These are phyloP conservation scores for Ophiostoma ips DNA, from an alignment of 2,329 filamentous ascomycete species.

Conservation along the genomic window DNA sequence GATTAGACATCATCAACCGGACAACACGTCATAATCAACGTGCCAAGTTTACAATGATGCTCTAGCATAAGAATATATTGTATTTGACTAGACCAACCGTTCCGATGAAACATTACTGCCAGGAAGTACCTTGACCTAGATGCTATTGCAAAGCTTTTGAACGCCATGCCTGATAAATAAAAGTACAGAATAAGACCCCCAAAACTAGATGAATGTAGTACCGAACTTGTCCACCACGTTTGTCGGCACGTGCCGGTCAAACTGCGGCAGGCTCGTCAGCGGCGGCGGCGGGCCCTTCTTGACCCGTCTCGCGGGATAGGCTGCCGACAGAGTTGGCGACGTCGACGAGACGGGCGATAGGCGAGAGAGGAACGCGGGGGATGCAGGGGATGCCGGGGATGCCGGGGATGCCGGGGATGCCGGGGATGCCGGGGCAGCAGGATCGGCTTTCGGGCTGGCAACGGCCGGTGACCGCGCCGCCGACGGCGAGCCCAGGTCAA, in stretches of 20 bases:
- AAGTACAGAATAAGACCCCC: neutral
- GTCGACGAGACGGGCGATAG: neutral
- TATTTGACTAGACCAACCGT: no score
- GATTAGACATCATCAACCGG: neutral
- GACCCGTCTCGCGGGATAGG: neutral
- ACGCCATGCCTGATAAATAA: no score
- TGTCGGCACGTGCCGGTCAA: constrained; percentile 13
- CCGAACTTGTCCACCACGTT: constrained; percentile 22
- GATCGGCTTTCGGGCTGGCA: no score
- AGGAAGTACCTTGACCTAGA: no score
- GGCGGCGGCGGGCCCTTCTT: neutral
- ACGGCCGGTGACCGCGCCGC: neutral
- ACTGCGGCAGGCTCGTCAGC: constrained; percentile 1
- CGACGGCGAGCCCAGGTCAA: constrained; percentile 1
- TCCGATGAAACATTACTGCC: neutral
- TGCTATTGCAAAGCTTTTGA: no score
- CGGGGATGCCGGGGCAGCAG: neutral
- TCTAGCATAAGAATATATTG: neutral
- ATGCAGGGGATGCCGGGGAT: neutral
- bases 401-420: neutral
- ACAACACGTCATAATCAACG: neutral
- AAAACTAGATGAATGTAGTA: constrained; percentile 21
- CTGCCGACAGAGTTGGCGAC: neutral
- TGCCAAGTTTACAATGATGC: neutral
- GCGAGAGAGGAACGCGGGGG: neutral